Evolutionary conservation across 345 rosid species (phyloP).

Genomic region (Citropsis articulata): DNA sequence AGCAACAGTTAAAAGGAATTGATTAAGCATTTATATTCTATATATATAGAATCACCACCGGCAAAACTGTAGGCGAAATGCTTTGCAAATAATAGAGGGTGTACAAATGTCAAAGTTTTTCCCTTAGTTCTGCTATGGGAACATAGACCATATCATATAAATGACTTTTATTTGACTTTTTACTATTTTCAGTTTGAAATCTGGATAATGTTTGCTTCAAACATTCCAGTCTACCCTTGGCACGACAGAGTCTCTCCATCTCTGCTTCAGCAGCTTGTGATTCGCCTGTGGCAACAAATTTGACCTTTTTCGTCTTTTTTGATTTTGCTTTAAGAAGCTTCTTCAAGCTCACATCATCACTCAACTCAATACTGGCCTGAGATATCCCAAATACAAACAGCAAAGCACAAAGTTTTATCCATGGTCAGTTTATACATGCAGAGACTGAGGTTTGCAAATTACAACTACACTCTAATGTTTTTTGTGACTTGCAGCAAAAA

Average conservation of each 20-base stretch:
- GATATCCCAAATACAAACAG: not conserved
- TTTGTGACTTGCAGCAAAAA: no score
- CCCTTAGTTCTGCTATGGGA: conserved; percentile 68
- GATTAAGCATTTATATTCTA: not conserved
- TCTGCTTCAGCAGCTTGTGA: conserved; percentile 45
- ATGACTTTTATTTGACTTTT: conserved; percentile 30
- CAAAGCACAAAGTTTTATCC: no score
- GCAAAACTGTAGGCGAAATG: not conserved
- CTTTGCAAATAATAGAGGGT: conserved; percentile 3
- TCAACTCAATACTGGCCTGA: conserved; percentile 40
- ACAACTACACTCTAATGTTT: no score
- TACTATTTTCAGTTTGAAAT: conserved; percentile 34
- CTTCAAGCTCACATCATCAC: conserved; percentile 62
- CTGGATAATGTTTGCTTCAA: conserved; percentile 46
- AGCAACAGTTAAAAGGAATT: not conserved
- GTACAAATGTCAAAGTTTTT: conserved; percentile 33
- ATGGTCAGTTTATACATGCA: no score
- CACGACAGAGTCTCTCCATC: conserved; percentile 67
- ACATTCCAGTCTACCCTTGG: conserved; percentile 46
- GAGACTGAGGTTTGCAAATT: no score
- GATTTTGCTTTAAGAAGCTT: conserved; percentile 41
- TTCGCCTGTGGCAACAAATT: conserved; percentile 14
- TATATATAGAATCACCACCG: not conserved
- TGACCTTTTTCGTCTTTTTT: conserved; percentile 32
- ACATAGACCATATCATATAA: conserved; percentile 54